These are phyloP conservation scores for Gracilaria domingensis DNA, from an alignment of 23 red algal species.

Conservation along the genomic window DNA sequence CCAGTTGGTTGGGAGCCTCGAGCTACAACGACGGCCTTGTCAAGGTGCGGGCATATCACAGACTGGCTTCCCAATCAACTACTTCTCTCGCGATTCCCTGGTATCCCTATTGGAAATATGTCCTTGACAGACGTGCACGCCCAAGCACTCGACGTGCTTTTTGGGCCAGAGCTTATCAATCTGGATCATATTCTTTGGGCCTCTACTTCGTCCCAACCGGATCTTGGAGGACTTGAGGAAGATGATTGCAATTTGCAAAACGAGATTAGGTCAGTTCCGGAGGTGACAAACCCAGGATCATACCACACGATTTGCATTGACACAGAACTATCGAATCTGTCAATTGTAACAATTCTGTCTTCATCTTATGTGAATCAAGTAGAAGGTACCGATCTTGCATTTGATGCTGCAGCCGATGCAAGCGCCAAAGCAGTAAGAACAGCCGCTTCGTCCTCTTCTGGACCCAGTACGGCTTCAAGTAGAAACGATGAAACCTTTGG, in stretches of 20 bases:
- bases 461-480: neutral
- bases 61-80: slow-evolving; percentile 57
- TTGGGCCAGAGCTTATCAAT: slow-evolving; percentile 68
- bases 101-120: slow-evolving; percentile 87
- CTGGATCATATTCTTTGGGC: slow-evolving; percentile 72
- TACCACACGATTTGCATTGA: slow-evolving; percentile 82
- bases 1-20: slow-evolving; percentile 73
- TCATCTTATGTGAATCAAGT: slow-evolving; percentile 74
- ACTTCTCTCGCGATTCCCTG: slow-evolving; percentile 54
- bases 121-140: slow-evolving; percentile 62
- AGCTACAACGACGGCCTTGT: slow-evolving; percentile 50
- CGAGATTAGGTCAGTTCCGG: slow-evolving; percentile 53
- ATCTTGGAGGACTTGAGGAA: slow-evolving; percentile 67
- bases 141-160: slow-evolving; percentile 71
- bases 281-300: slow-evolving; percentile 60
- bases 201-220: slow-evolving; percentile 38
- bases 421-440: neutral
- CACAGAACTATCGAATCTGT: slow-evolving; percentile 67
- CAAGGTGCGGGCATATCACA: slow-evolving; percentile 38
- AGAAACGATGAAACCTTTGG: slow-evolving; percentile 17
- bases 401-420: slow-evolving; percentile 69
- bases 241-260: slow-evolving; percentile 67
- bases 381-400: slow-evolving; percentile 72
- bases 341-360: slow-evolving; percentile 75
- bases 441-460: neutral